These are phyloP conservation scores for Fusarium bactridioides DNA, from an alignment of 2,329 filamentous ascomycete genomes.

Conservation along the genomic window DNA sequence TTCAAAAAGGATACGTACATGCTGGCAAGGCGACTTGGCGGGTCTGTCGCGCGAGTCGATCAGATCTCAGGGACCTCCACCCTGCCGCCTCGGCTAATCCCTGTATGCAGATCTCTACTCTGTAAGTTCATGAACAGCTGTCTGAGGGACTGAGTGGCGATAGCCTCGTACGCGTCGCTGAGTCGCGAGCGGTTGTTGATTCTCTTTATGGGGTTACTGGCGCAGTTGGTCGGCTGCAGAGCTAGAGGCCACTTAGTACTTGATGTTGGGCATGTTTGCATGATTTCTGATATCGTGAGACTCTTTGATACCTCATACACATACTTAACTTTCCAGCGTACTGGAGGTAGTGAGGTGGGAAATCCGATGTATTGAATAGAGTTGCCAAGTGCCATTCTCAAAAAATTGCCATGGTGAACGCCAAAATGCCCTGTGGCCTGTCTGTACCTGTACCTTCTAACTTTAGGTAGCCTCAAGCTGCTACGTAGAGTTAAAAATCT, in stretches of 20 bases:
- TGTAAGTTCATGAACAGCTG: slow-evolving; percentile 13
- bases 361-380: background rate
- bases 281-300: background rate
- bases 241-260: background rate
- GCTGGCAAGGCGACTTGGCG: slow-evolving; percentile 18
- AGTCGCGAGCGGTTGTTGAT: slow-evolving; percentile 16
- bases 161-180: slow-evolving; percentile 26
- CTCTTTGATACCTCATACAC: background rate
- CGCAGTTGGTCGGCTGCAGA: background rate
- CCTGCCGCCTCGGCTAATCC: slow-evolving; percentile 36
- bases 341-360: background rate
- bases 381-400: background rate
- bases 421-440: background rate
- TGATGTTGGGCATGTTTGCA: background rate
- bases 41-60: slow-evolving; percentile 41
- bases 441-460: background rate
- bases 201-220: slow-evolving; percentile 5
- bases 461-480: background rate
- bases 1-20: slow-evolving; percentile 20
- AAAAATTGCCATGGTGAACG: background rate
- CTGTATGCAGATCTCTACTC: slow-evolving; percentile 35
- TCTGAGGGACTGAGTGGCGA: slow-evolving; percentile 34
- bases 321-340: background rate
- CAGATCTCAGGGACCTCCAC: slow-evolving; percentile 44
- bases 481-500: slow-evolving; percentile 32